phyloP scores from a whole-genome alignment of 106 monocot genomes.

The Narthecium ossifragum region DNA sequence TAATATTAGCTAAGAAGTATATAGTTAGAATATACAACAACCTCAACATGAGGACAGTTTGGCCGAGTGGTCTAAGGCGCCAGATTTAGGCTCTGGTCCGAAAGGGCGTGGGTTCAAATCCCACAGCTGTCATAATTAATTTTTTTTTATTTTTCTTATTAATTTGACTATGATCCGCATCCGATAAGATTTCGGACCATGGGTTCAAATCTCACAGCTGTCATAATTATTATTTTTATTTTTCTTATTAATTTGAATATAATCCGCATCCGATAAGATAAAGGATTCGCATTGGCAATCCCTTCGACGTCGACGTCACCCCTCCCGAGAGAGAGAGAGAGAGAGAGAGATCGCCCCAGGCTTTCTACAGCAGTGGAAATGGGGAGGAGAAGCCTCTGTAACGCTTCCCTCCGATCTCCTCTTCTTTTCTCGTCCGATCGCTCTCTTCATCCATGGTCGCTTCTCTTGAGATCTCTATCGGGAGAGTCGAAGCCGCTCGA shows the following conservation, averaged over 20 bases:
- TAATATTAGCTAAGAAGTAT: too few relatives aligned
- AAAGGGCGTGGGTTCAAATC: slow-evolving; percentile 99
- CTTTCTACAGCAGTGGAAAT: not conserved
- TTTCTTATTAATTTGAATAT: not conserved
- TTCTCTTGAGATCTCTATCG: not conserved
- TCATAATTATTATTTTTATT: slow-evolving; percentile 2
- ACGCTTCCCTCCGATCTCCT: slow-evolving; percentile 9
- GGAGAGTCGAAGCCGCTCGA: slow-evolving; percentile 16
- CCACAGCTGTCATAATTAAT: slow-evolving; percentile 61
- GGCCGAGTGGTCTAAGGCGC: slow-evolving; percentile 99
- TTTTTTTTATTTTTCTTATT: not conserved
- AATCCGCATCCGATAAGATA: not conserved
- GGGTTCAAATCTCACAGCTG: slow-evolving; percentile 99
- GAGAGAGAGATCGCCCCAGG: too few relatives aligned
- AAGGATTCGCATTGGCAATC: not conserved
- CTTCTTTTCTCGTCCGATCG: slow-evolving; percentile 18
- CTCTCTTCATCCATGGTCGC: not conserved
- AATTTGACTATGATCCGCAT: not conserved
- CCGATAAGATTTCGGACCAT: too few relatives aligned
- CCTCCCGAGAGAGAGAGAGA: too few relatives aligned
- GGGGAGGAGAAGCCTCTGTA: slow-evolving; percentile 7
- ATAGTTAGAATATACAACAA: too few relatives aligned
- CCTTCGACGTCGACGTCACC: too few relatives aligned
- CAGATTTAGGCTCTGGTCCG: slow-evolving; percentile 99
- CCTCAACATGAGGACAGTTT: too few relatives aligned